phyloP scores from a whole-genome alignment of 352 stramenopile species.

The Thalassiosira tumida region DNA sequence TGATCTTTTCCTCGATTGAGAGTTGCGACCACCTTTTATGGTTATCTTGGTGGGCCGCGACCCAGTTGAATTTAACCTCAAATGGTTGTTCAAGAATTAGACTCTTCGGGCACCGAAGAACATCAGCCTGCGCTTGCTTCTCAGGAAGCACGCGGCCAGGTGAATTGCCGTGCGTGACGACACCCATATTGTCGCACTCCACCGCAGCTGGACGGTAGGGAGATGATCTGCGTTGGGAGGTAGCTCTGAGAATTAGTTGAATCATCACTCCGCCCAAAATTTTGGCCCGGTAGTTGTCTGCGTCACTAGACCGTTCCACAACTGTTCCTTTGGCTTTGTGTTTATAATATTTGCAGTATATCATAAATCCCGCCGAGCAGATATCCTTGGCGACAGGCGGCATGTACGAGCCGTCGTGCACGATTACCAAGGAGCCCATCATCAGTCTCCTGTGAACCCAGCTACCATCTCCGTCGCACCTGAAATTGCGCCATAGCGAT shows the following conservation, averaged over 20 bases:
- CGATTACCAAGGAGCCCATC: conserved; percentile 25
- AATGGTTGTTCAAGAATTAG: background rate
- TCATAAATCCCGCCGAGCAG: conserved; percentile 24
- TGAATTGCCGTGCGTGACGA: conserved; percentile 57
- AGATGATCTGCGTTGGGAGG: background rate
- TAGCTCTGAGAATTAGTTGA: conserved; percentile 37
- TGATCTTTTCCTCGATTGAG: conserved; percentile 37
- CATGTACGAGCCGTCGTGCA: conserved; percentile 58
- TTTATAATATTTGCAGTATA: background rate
- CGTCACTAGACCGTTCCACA: background rate
- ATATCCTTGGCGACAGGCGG: background rate
- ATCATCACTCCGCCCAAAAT: conserved; percentile 23
- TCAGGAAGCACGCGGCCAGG: background rate
- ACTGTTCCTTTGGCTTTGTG: background rate
- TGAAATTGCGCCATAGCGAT: conserved; percentile 30
- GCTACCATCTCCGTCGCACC: conserved; percentile 36
- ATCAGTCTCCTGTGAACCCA: conserved; percentile 38
- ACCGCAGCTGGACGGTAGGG: background rate
- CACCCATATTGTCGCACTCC: conserved; percentile 67
- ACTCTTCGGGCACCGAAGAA: conserved; percentile 52
- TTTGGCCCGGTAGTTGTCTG: conserved; percentile 49
- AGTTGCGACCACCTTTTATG: background rate
- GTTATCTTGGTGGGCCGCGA: conserved; percentile 58
- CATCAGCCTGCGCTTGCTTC: conserved; percentile 63
- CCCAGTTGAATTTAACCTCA: conserved; percentile 29